Conservation (phyloP, 768 basidiomycete species). For the Calocybe indica region DNA sequence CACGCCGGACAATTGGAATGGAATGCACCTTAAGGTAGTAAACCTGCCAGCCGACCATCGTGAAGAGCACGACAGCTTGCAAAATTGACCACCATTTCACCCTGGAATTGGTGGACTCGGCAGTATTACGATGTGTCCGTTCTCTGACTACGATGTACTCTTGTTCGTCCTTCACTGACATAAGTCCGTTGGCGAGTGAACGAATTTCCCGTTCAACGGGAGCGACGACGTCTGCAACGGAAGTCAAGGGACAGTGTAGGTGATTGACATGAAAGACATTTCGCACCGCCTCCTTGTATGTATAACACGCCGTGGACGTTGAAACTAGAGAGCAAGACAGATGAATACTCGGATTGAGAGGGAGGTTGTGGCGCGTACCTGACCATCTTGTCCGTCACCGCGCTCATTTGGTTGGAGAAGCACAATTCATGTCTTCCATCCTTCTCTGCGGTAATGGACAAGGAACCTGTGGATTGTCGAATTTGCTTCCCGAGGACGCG, state of each 20-base stretch:
- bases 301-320: constrained; percentile 98
- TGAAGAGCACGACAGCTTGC: constrained; percentile 81
- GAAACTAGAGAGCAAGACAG: constrained; percentile 50
- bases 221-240: constrained; percentile 65
- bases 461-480: constrained; percentile 83
- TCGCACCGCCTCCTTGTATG: constrained; percentile 80
- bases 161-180: constrained; percentile 95
- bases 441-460: constrained; percentile 78
- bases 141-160: constrained; percentile 98
- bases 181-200: constrained; percentile 69
- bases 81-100: constrained; percentile 99
- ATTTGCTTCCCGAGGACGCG: constrained; percentile 70
- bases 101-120: constrained; percentile 87
- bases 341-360: background rate
- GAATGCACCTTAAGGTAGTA: constrained; percentile 84
- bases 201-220: constrained; percentile 97
- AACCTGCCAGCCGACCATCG: constrained; percentile 94
- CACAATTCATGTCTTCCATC: constrained; percentile 94
- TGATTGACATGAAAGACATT: background rate
- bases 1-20: constrained; percentile 7
- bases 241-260: background rate
- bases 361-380: constrained; percentile 45
- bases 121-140: constrained; percentile 87
- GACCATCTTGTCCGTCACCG: constrained; percentile 91
- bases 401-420: constrained; percentile 99